Evolutionary conservation across 192 early-diverging fungal species (phyloP).

Genomic region (Backusella mclennaniae): DNA sequence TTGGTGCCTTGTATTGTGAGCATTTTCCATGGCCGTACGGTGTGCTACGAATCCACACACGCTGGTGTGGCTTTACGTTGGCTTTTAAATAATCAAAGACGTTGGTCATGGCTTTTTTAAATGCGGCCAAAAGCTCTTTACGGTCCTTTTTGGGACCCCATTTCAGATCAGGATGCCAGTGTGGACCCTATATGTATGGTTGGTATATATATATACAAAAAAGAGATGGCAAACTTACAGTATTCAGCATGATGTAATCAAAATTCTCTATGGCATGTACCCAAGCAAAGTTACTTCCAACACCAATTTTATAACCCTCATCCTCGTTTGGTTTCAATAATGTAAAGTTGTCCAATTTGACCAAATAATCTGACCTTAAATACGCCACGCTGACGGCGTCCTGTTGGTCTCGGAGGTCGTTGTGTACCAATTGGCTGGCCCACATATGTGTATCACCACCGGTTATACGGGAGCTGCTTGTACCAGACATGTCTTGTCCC

Average conservation of each 20-base stretch:
- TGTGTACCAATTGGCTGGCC: conserved; percentile 17
- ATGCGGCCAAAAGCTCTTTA: conserved; percentile 23
- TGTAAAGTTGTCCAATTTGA: conserved; percentile 26
- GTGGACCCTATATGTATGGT: conserved; percentile 11
- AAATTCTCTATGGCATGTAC: conserved; percentile 27
- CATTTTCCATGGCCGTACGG: conserved; percentile 35
- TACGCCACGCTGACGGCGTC: conserved; percentile 12
- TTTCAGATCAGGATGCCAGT: conserved; percentile 29
- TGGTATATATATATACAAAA: not conserved
- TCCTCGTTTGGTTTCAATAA: conserved; percentile 19
- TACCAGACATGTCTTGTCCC: conserved; percentile 18
- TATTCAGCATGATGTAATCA: conserved; percentile 36
- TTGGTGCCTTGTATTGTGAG: conserved; percentile 28
- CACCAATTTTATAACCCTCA: conserved; percentile 23
- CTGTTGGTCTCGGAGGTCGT: not conserved
- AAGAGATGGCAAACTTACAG: conserved; percentile 9
- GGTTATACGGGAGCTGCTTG: conserved; percentile 9
- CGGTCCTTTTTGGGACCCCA: conserved; percentile 20
- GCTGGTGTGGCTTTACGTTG: conserved; percentile 15
- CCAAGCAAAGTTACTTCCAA: conserved; percentile 30
- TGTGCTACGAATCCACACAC: conserved; percentile 26
- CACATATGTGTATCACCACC: conserved; percentile 17
- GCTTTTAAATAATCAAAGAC: conserved; percentile 23
- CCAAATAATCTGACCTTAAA: conserved; percentile 30
- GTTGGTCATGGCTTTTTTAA: conserved; percentile 11